phyloP scores from a whole-genome alignment of 371 early-diverging fungal genomes.

The Fennellomyces sp. region DNA sequence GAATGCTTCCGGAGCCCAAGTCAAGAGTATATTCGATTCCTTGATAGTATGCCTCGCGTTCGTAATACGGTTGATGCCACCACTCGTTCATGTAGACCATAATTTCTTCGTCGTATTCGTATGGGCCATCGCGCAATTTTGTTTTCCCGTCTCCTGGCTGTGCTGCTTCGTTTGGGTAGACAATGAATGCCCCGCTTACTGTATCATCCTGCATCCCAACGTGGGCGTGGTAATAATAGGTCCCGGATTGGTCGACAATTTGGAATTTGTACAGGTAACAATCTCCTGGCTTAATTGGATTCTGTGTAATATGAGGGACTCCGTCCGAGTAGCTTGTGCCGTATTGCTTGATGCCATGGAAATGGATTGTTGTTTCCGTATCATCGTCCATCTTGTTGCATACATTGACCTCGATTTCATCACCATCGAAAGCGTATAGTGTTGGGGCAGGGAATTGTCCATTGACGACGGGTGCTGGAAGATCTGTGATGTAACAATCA shows the following conservation, averaged over 20 bases:
- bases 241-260: conserved; percentile 44
- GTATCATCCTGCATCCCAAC: conserved; percentile 44
- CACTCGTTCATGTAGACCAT: conserved; percentile 49
- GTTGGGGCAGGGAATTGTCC: conserved; percentile 51
- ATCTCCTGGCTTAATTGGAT: conserved; percentile 53
- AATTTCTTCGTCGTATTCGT: conserved; percentile 44
- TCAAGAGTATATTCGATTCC: conserved; percentile 26
- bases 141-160: neutral
- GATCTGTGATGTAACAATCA: conserved; percentile 13
- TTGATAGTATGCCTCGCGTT: conserved; percentile 21
- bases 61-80: conserved; percentile 37
- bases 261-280: conserved; percentile 50
- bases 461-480: conserved; percentile 32
- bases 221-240: conserved; percentile 58
- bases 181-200: conserved; percentile 46
- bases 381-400: conserved; percentile 28
- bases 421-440: conserved; percentile 37
- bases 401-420: conserved; percentile 33
- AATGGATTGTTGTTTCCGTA: conserved; percentile 29
- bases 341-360: conserved; percentile 47
- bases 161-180: conserved; percentile 33
- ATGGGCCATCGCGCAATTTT: conserved; percentile 30
- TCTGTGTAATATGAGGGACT: conserved; percentile 58
- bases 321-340: conserved; percentile 48
- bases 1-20: conserved; percentile 32